A percentile compares a stretch with the other conserved stretches of the same genome.
Conservation (phyloP, 2,329 filamentous ascomycete genomes). For the Aspergillus sergii region DNA sequence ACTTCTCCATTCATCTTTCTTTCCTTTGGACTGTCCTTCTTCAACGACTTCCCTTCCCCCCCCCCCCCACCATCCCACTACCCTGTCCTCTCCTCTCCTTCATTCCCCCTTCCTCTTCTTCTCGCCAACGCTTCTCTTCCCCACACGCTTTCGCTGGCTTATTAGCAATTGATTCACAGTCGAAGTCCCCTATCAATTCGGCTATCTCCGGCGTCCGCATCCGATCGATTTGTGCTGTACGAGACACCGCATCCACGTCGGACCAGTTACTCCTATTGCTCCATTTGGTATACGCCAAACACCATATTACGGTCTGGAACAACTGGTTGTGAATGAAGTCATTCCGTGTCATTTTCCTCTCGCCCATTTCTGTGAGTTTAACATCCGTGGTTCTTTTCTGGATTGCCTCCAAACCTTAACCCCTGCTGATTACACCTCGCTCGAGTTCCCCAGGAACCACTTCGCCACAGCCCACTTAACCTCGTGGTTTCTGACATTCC, state of each 20-base stretch:
- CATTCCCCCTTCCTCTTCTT: constrained; percentile 2
- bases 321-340: constrained; percentile 1
- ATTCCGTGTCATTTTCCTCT: background rate
- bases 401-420: constrained; percentile 16
- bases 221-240: constrained; percentile 31
- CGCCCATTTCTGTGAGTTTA: constrained; percentile 11
- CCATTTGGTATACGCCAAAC: background rate
- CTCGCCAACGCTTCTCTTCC: background rate
- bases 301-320: constrained; percentile 4
- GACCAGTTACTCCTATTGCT: background rate
- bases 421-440: constrained; percentile 22
- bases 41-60: constrained; percentile 6
- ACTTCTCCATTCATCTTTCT: constrained; percentile 4
- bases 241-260: constrained; percentile 5
- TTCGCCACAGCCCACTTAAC: constrained; percentile 20
- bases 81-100: background rate
- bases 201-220: constrained; percentile 29
- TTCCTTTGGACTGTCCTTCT: constrained; percentile 3
- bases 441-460: constrained; percentile 20
- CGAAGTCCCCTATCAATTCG: constrained; percentile 13
- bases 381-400: constrained; percentile 10
- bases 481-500: constrained; percentile 5
- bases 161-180: constrained; percentile 30
- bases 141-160: constrained; percentile 13
- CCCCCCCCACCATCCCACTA: background rate